Conservation (phyloP, 1,284 basidiomycete genomes). For the Retiboletus flavoniger region DNA sequence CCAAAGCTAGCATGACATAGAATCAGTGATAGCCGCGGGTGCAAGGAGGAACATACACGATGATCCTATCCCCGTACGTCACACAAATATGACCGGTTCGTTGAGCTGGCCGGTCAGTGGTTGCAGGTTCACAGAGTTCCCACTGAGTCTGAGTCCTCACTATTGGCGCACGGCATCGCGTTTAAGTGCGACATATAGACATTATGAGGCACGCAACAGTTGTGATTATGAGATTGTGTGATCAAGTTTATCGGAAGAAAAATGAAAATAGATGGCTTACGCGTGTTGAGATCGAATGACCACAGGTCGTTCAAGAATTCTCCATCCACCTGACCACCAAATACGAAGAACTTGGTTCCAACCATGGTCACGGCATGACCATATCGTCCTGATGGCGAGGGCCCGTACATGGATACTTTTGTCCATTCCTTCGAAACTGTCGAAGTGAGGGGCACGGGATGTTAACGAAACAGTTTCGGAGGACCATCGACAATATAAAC, state of each 20-base stretch:
- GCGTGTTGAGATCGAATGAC: slow-evolving; percentile 93
- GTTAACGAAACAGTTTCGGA: slow-evolving; percentile 10
- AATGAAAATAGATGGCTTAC: slow-evolving; percentile 49
- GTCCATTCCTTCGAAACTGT: slow-evolving; percentile 93
- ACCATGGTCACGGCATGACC: slow-evolving; percentile 96
- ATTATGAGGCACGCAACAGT: slow-evolving; percentile 4
- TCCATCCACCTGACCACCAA: slow-evolving; percentile 96
- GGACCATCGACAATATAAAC: neutral
- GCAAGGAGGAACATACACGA: slow-evolving; percentile 58
- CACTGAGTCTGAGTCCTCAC: slow-evolving; percentile 73
- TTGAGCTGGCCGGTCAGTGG: slow-evolving; percentile 71
- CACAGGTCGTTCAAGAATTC: slow-evolving; percentile 96
- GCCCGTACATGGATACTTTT: slow-evolving; percentile 72
- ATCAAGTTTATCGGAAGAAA: slow-evolving; percentile 3
- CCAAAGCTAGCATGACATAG: slow-evolving; percentile 69
- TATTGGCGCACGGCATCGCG: slow-evolving; percentile 32
- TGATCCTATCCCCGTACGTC: slow-evolving; percentile 82
- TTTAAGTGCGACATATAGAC: slow-evolving; percentile 1
- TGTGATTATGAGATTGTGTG: slow-evolving; percentile 5
- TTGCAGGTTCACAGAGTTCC: slow-evolving; percentile 74
- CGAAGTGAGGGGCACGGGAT: neutral
- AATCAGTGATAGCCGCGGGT: slow-evolving; percentile 11
- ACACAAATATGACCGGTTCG: slow-evolving; percentile 94
- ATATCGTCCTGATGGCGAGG: slow-evolving; percentile 85
- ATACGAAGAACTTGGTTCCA: slow-evolving; percentile 90